Base-by-base conservation (phyloP, 176 grass and related monocot species). In the Microstegium vimineum region DNA sequence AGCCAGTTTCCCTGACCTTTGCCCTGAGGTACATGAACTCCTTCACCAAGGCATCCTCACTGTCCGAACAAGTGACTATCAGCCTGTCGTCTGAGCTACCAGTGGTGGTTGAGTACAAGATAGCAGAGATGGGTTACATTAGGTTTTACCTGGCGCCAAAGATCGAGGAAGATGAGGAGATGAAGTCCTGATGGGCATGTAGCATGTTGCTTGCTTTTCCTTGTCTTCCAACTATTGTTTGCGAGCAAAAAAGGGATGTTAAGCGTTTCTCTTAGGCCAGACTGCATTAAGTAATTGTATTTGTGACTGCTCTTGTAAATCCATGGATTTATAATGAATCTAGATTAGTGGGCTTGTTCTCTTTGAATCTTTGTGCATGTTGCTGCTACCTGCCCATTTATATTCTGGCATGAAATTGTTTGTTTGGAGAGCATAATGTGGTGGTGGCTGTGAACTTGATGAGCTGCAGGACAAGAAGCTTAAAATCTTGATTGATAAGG, bases 11-110 rank as follows among this genome's bases (percentile, higher is more conserved):
- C 22, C 62, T 94, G 25, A 98, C 95, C 2, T 98, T 98, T 86
- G 92, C 92, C 30, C 84, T 98, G 74, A 91, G 95, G 88, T 98
- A 94, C 69, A 87, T 98, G 83, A 98, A 98, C 82, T 98, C 95
- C 32, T 94, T 98, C 90, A 93, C 90, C 15, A 98, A 94, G 92
- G 95, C 95, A 11, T 93, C 87, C 8, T 76, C 95, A 12, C 71
- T 98, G 18, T 92, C 92, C 2, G 88, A 94, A 0, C 91, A 87
- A 12, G 92, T 98, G 16, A 91, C 90, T 10, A 89, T 98, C 81
- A 92, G 92, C 52, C 88, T 98, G 32, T 98, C 95, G 2, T 94
- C 92, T 13, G 95, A 98, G 43, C 66, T 98, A 23, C 95, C 92
- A 1, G 92, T 94, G 40, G 95, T 94, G 20, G 95, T 98, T 10